A percentile compares a stretch with the other conserved stretches of the same genome.
Conservation (phyloP, 345 rosid species). For the Hibiscus tridactylites region DNA sequence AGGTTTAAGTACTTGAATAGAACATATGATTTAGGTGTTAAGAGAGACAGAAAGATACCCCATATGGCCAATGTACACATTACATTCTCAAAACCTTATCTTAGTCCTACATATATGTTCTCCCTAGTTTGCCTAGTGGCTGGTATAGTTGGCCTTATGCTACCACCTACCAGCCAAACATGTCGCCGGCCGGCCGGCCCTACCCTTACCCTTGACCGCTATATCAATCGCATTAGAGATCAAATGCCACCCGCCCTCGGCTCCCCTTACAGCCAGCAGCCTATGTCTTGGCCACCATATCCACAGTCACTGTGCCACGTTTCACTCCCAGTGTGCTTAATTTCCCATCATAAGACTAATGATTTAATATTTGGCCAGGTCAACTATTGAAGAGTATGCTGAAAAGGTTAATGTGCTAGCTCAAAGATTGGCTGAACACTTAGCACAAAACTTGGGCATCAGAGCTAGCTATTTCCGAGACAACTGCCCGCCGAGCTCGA, state of each 20-base stretch:
- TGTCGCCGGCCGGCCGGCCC: not conserved
- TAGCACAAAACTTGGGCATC: conserved; percentile 37
- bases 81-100: not conserved
- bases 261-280: not conserved
- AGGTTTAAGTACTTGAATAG: not conserved
- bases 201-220: not conserved
- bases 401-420: conserved; percentile 29
- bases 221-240: not conserved
- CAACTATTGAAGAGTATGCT: conserved; percentile 30
- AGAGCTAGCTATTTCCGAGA: conserved; percentile 36
- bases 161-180: conserved; percentile 9
- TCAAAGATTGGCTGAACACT: conserved; percentile 32
- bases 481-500: conserved; percentile 26
- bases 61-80: not conserved
- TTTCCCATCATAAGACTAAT: not conserved
- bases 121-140: not conserved
- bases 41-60: not conserved
- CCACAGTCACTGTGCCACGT: no score
- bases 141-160: not conserved
- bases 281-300: not conserved
- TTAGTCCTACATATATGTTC: not conserved
- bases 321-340: not conserved
- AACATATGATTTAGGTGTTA: not conserved
- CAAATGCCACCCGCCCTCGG: not conserved
- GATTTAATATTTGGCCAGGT: conserved; percentile 20